These are phyloP conservation scores for Lavandula angustifolia DNA, from an alignment of 257 asterid genomes.

Conservation along the genomic window DNA sequence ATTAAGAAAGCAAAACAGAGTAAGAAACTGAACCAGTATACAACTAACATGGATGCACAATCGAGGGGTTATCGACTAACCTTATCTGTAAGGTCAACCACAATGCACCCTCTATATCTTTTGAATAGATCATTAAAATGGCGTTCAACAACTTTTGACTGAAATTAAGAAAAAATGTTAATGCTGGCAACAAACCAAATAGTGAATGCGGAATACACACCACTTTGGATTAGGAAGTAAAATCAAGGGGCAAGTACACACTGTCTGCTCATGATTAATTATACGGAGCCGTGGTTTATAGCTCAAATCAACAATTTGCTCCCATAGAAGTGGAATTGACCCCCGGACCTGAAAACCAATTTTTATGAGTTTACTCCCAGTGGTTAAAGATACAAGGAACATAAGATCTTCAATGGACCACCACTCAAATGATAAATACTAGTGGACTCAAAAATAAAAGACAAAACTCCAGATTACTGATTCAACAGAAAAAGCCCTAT, in stretches of 20 bases:
- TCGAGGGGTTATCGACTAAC: constrained; percentile 38
- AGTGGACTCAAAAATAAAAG: background rate
- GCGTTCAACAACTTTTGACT: constrained; percentile 84
- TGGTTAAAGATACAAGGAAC: constrained; percentile 14
- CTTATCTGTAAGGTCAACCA: constrained; percentile 89
- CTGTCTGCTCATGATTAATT: constrained; percentile 77
- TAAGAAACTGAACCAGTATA: constrained; percentile 22
- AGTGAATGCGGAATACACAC: constrained; percentile 16
- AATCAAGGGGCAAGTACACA: constrained; percentile 43
- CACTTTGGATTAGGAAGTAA: constrained; percentile 14
- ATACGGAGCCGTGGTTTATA: constrained; percentile 84
- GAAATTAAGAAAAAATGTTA: constrained; percentile 32
- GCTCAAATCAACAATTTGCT: constrained; percentile 99
- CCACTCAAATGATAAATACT: background rate
- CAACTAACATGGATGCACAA: constrained; percentile 13
- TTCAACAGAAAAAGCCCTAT: background rate
- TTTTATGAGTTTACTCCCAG: constrained; percentile 21
- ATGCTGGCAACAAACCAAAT: constrained; percentile 22
- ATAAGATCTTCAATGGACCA: background rate
- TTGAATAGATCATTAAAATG: constrained; percentile 87
- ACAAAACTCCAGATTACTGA: background rate
- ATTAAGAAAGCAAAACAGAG: background rate
- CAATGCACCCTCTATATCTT: constrained; percentile 86
- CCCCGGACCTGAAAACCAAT: constrained; percentile 77
- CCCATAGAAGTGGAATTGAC: constrained; percentile 96